Evolutionary conservation across 2,329 filamentous ascomycete genomes (phyloP), one percentile per base, ranked within the genome.

Genomic region (Polytolypa hystricis): DNA sequence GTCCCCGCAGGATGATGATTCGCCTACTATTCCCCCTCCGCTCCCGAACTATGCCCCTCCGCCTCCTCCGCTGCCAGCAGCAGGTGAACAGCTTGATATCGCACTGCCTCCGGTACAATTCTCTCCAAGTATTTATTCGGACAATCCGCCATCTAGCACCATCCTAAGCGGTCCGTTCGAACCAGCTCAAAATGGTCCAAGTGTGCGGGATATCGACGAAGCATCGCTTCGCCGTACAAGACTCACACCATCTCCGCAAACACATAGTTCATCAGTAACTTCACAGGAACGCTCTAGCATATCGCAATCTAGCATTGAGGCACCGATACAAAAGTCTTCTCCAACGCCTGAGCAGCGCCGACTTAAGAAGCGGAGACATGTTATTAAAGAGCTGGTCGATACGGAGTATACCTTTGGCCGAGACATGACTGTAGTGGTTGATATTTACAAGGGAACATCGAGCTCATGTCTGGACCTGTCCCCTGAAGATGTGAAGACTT

Each of bases 361-460:
- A n/a, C 66, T 96, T 6, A 74, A 75, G 33, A 82, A 89, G 54
- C 81, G 91, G 14, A 77, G 81, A 37, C 77, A 93, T 55, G 77
- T 93, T 32, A 81, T 96, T 50, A 87, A 89, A 53, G 91, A 98
- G 58, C 67, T 98, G 25, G 73, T 95, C 30, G 86, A 95, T 51
- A 98, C 91, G 0, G 91, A 98, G 56, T 79, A 85, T 32, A 79
- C 81, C 4, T 96, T 93, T 59, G 79, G 93, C 39, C 77, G 85
- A 45, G 91, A 98, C 56, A 89, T 98, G 84, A 94, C 87, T 56
- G 89, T 98, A 36, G 81, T 94, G 2, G 85, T 93, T 52, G 87
- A 96, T 53, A 96, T 98, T 37, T 98, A 96, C 69, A 93, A 93
- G 60, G 86, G 84, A 29, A 96, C 91, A 1, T 84, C 85, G 1